Base-by-base conservation (phyloP, 441 rosid species). In the Croton laevigatus region DNA sequence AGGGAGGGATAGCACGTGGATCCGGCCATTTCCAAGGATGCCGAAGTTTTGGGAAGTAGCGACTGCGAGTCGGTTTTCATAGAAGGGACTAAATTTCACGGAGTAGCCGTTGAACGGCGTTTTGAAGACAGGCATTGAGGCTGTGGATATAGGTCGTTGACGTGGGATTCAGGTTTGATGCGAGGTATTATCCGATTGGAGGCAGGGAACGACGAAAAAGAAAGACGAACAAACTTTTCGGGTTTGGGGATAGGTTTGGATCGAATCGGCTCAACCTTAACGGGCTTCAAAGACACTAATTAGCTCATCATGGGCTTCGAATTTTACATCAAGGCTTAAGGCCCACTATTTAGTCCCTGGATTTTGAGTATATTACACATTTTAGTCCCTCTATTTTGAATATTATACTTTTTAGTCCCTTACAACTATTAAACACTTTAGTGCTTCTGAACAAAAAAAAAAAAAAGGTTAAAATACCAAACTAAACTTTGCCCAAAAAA, bases 41-140 rank as follows among this genome's bases (percentile, higher is more conserved):
- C 98, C 98, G 75, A 91, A 93, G 83, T 93, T 93, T 64, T 91
- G 94, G n/a, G 98, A 83, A 8, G 97, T 93, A 62, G 89, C 98
- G 53, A 88, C 97, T 68, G 93, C 94, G 67, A 93, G 85, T 6
- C 88, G 93, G 36, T 88, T 79, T 70, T 91, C 94, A 82, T 89
- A 79, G 82, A 93, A 91, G 0, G 97, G 98, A 61, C 94, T 88
- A 84, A 93, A 91, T 74, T 84, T 85, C 46, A 93, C 96, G 68
- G 93, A 85, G 85, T 91, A 88, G 65, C 97, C 94, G 73, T 89
- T 89, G 70, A 91, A 91, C 4, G 96, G 88, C 11, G 94, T 76
- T 64, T 85, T 91, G 85, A 88, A 89, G 79, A 85, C 73, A 10
- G 96, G 91, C 96, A 91, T 91, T 44, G 84, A 49, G 59, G 19